Evolutionary conservation across 1,284 basidiomycete species (phyloP).

Genomic region (Austroboletus olivaceoglutinosus): DNA sequence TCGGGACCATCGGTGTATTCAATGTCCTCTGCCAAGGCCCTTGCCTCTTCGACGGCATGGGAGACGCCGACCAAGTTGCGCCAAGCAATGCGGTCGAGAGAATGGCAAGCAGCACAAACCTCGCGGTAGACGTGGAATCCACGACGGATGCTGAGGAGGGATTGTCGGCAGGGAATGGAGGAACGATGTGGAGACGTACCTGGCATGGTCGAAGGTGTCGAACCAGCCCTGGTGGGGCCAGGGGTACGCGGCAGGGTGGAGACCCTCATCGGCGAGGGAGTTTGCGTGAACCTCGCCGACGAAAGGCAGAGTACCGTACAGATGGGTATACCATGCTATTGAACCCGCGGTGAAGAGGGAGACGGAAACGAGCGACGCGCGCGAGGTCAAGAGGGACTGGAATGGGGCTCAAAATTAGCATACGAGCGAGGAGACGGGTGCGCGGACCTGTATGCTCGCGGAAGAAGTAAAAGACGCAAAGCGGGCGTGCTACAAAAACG

Average conservation of each 20-base stretch:
- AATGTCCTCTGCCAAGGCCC: conserved; percentile 92
- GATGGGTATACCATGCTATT: conserved; percentile 93
- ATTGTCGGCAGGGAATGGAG: conserved; percentile 10
- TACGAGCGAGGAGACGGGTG: background rate
- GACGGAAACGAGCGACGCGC: conserved; percentile 74
- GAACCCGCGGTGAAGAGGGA: conserved; percentile 83
- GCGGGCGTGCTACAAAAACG: conserved; percentile 50
- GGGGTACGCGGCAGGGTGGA: conserved; percentile 87
- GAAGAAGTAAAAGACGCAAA: conserved; percentile 63
- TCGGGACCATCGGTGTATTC: conserved; percentile 98
- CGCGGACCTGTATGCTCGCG: conserved; percentile 57
- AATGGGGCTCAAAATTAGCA: conserved; percentile 16
- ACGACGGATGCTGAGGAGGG: conserved; percentile 79
- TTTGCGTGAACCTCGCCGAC: conserved; percentile 87
- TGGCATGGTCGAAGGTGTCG: conserved; percentile 94
- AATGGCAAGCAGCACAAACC: conserved; percentile 98
- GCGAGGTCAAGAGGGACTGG: conserved; percentile 64
- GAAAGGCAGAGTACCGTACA: conserved; percentile 88
- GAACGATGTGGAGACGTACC: conserved; percentile 46
- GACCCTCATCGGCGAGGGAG: conserved; percentile 89
- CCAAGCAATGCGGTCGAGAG: conserved; percentile 99
- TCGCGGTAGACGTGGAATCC: conserved; percentile 99
- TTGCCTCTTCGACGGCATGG: conserved; percentile 91
- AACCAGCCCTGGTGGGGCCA: conserved; percentile 89
- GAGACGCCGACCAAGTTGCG: conserved; percentile 98